These are phyloP conservation scores for Conticribra weissflogii DNA, from an alignment of 108 stramenopile species.

Conservation along the genomic window DNA sequence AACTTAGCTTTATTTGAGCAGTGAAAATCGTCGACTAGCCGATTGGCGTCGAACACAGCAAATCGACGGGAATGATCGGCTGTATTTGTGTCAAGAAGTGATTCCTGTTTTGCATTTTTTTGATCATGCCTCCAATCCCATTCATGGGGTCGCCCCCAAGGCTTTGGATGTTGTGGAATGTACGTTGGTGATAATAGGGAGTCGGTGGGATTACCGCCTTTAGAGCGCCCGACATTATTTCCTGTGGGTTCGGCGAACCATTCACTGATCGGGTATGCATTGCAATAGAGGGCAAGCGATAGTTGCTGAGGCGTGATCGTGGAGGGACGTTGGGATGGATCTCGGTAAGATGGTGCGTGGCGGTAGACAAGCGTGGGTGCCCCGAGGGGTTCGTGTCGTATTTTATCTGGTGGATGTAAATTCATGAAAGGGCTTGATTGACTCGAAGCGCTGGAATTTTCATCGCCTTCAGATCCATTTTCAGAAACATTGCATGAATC, in stretches of 20 bases:
- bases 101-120: no score
- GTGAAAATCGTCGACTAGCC: neutral
- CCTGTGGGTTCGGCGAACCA: constrained; percentile 7
- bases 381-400: constrained; percentile 52
- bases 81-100: no score
- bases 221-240: constrained; percentile 2
- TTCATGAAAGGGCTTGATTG: neutral
- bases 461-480: neutral
- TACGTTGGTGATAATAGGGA: neutral
- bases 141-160: constrained; percentile 10
- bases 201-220: neutral
- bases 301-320: constrained; percentile 23
- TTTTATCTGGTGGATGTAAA: constrained; percentile 8
- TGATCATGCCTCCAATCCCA: constrained; percentile 5
- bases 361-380: constrained; percentile 57
- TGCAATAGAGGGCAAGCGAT: constrained; percentile 13
- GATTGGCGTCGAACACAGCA: neutral
- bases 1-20: constrained; percentile 5
- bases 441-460: neutral
- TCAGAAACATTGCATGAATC: no score
- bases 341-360: constrained; percentile 35
- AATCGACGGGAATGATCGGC: neutral
- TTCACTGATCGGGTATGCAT: neutral
- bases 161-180: constrained; percentile 1
- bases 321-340: constrained; percentile 13